Conservation (phyloP, 148 eudicot genomes). For the Hydrangea macrophylla region DNA sequence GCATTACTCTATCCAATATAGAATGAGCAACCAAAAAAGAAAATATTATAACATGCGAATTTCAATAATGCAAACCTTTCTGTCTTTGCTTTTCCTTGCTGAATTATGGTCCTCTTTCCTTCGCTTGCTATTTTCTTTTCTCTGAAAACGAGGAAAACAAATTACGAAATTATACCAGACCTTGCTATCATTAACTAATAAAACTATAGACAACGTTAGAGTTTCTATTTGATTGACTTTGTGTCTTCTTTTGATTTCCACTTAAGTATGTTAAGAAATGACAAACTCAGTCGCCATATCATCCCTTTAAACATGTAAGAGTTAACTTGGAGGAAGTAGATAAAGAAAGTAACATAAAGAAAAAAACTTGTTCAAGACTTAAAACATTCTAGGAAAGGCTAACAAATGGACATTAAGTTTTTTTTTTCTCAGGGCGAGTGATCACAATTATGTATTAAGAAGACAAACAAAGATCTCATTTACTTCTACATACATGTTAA, state of each 20-base stretch:
- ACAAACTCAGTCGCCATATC: too few species aligned
- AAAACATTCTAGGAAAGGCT: too few species aligned
- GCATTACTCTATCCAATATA: too few species aligned
- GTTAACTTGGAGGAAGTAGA: not conserved
- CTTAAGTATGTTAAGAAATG: not conserved
- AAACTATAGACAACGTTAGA: not conserved
- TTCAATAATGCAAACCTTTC: slow-evolving; percentile 43
- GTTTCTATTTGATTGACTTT: too few species aligned
- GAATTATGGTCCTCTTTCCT: slow-evolving; percentile 65
- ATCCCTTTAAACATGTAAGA: not conserved
- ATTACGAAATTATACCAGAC: not conserved
- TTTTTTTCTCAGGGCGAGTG: too few species aligned
- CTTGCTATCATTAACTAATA: not conserved
- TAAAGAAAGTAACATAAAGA: too few species aligned
- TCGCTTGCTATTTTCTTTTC: slow-evolving; percentile 74
- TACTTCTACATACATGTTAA: not conserved
- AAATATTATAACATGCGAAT: not conserved
- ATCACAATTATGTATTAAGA: not conserved
- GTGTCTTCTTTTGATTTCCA: not conserved
- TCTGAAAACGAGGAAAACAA: slow-evolving; percentile 36
- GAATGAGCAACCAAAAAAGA: not conserved
- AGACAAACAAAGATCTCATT: not conserved
- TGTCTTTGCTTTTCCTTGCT: slow-evolving; percentile 70
- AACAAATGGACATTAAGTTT: too few species aligned
- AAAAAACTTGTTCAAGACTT: too few species aligned